Evolutionary conservation across 352 stramenopile genomes (phyloP).

Genomic region (Nothophytophthora sp.): DNA sequence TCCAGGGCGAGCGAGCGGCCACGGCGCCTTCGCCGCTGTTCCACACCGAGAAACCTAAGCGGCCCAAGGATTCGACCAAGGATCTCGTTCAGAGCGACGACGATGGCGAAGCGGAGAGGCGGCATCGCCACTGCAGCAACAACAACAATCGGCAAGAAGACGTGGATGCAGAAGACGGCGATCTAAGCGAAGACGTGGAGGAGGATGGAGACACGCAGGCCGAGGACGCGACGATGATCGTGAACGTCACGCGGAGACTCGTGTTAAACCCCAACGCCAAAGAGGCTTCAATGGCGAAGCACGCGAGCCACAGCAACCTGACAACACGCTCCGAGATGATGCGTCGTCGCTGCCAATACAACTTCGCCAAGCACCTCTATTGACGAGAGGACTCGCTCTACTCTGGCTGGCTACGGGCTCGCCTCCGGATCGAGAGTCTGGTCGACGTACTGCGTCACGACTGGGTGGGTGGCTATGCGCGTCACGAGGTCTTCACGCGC

Average conservation of each 20-base stretch:
- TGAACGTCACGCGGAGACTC: constrained; percentile 49
- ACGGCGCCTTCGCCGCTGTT: constrained; percentile 13
- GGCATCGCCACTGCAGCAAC: neutral
- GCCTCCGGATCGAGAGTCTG: neutral
- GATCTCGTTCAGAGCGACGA: neutral
- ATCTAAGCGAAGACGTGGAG: neutral
- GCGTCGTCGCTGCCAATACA: constrained; percentile 50
- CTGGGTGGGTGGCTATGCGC: constrained; percentile 31
- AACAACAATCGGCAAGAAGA: constrained; percentile 25
- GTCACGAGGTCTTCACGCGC: constrained; percentile 25
- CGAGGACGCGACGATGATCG: constrained; percentile 48
- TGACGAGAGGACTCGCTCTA: neutral
- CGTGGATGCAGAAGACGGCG: neutral
- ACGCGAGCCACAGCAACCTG: constrained; percentile 12
- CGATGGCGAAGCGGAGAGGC: neutral
- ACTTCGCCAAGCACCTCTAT: constrained; percentile 35
- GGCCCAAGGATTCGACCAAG: constrained; percentile 5
- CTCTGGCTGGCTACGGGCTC: neutral
- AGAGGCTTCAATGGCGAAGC: constrained; percentile 22
- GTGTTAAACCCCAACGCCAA: constrained; percentile 29
- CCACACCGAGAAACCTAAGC: constrained; percentile 9
- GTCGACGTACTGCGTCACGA: constrained; percentile 44
- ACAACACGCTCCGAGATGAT: constrained; percentile 58
- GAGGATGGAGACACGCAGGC: neutral
- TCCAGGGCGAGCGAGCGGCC: constrained; percentile 9